These are phyloP conservation scores for Sclerospora graminicola DNA, from an alignment of 352 stramenopile genomes.

Conservation along the genomic window DNA sequence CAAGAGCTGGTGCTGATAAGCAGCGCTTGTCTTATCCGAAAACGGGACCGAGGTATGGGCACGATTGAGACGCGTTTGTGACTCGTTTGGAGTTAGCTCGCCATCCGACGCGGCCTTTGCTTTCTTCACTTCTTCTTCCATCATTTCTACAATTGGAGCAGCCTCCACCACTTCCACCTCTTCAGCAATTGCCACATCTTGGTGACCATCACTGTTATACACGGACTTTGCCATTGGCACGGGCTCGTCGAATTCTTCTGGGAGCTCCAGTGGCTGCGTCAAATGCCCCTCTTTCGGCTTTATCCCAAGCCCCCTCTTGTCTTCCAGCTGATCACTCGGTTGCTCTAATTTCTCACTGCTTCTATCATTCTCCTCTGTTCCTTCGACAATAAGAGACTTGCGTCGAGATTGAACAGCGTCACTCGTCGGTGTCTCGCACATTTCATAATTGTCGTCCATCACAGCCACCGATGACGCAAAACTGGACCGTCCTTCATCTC, in stretches of 20 bases:
- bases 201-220: background rate
- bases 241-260: background rate
- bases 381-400: constrained; percentile 21
- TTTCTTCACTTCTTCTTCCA: constrained; percentile 13
- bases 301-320: background rate
- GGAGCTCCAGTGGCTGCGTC: too few relatives aligned
- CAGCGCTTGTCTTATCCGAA: constrained; percentile 3
- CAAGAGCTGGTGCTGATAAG: constrained; percentile 59
- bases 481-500: constrained; percentile 26
- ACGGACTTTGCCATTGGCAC: constrained; percentile 1
- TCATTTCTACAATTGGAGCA: constrained; percentile 16
- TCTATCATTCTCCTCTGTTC: constrained; percentile 16
- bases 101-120: background rate
- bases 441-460: constrained; percentile 27
- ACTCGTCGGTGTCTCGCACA: constrained; percentile 17
- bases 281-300: too few relatives aligned
- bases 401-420: constrained; percentile 9
- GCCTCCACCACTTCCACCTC: constrained; percentile 19
- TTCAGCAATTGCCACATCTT: constrained; percentile 4
- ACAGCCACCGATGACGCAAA: constrained; percentile 48
- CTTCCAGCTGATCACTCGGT: background rate
- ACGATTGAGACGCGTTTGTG: constrained; percentile 2
- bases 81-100: background rate
- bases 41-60: constrained; percentile 21
- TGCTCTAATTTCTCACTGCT: background rate